Conservation (phyloP, 306 rosid genomes). For the Alnus glutinosa region DNA sequence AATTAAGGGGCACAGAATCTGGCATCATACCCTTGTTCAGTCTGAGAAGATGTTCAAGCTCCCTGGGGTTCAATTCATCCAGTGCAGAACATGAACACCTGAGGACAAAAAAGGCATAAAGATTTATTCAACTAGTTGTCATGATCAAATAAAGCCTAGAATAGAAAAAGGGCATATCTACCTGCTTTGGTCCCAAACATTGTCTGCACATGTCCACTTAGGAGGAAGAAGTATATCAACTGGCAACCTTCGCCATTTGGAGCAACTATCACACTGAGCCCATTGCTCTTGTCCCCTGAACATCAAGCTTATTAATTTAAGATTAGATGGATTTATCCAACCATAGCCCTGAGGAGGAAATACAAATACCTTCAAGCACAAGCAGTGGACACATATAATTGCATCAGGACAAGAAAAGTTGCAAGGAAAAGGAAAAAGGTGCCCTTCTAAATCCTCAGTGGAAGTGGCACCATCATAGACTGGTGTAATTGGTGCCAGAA, state of each 20-base stretch:
- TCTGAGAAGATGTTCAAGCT: conserved; percentile 78
- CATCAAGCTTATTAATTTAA: conserved; percentile 32
- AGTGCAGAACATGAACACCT: conserved; percentile 90
- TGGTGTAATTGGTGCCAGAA: conserved; percentile 15
- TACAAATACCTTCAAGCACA: conserved; percentile 5
- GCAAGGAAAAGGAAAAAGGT: background rate
- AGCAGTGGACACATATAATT: background rate
- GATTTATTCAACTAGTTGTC: conserved; percentile 21
- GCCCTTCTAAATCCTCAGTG: background rate
- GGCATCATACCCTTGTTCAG: conserved; percentile 66
- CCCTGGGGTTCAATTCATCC: conserved; percentile 77
- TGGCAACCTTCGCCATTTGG: conserved; percentile 90
- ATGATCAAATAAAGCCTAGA: conserved; percentile 4
- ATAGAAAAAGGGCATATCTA: conserved; percentile 28
- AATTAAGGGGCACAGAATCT: conserved; percentile 21
- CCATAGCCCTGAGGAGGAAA: background rate
- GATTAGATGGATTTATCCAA: conserved; percentile 26
- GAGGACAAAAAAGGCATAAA: conserved; percentile 33
- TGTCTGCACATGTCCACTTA: conserved; percentile 82
- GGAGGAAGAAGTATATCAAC: conserved; percentile 80
- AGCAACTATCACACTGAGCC: conserved; percentile 93
- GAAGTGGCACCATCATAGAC: background rate
- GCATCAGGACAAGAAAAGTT: conserved; percentile 4
- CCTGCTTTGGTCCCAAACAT: conserved; percentile 91
- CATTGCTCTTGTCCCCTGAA: conserved; percentile 91